Evolutionary conservation across 257 asterid species (phyloP), one percentile per base, ranked within the genome.

Genomic region (Verbena officinalis): DNA sequence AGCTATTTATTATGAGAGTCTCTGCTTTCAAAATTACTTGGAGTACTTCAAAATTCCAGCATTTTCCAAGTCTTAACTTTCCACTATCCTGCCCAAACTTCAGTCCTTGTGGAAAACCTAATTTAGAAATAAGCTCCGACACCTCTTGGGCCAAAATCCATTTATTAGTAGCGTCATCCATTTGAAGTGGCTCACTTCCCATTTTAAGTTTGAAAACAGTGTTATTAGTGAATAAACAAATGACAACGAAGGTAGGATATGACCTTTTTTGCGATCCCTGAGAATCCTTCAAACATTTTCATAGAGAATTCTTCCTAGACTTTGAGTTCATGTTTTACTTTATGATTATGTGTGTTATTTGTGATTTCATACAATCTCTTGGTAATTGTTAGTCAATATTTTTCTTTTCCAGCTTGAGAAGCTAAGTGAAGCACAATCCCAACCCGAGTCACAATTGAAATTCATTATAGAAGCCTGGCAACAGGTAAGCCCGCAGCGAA

Each of bases 401-500:
- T 48, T 71, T 7, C 34, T 57, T 38, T 45, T 72, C 70, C 88
- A 94, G 99, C 96, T 90, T 68, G 96, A 81, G 78, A 94, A 83
- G 86, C 89, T 94, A 56, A 88, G 97, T 63, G 95, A 90, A 79
- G 79, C 67, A 46, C 99, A 90, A 78, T 71, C 75, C 44, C 96
- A 84, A 73, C 99, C 97, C 9, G 96, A 86, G 79, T 86, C 99
- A 7, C 96, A 86, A 73, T 15, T 94, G 82, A 90, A 86, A 81
- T 94, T 94, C 73, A 80, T 94, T 63, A 61, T 83, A 34, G 99
- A 94, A 71, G 96, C 97, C 24, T 94, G 96, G 96, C 96, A 86
- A 73, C 99, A 94, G 97, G 97, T 90, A 74, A 73, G 57, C 27
- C 52, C 69, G 17, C 27, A 57, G 36, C 33, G 15, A 51, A 43